phyloP scores from a whole-genome alignment of 2,329 filamentous ascomycete species.

The Chaetomiaceae sp. region DNA sequence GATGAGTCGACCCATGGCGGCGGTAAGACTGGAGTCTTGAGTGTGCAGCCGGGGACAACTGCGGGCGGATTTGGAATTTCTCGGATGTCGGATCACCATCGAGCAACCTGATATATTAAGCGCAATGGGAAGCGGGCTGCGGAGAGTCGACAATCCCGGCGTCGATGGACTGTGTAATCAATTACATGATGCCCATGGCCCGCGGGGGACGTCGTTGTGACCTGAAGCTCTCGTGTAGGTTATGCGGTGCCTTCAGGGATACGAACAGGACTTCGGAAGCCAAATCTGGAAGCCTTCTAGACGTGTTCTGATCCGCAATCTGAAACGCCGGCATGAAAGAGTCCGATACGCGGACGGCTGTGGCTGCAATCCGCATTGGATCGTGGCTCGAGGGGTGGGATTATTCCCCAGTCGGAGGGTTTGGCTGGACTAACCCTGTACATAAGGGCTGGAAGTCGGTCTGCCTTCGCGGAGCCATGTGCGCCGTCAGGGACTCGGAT shows the following conservation, averaged over 20 bases:
- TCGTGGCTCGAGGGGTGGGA: conserved; percentile 3
- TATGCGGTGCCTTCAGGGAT: not conserved
- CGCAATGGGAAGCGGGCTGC: conserved; percentile 1
- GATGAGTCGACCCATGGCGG: conserved; percentile 10
- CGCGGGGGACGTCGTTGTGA: not conserved
- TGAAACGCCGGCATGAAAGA: conserved; percentile 16
- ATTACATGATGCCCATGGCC: not conserved
- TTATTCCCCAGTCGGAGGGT: too few relatives aligned
- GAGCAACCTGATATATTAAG: not conserved
- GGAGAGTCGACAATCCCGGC: conserved; percentile 11
- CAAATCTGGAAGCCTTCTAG: conserved; percentile 20
- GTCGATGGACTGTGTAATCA: too few relatives aligned
- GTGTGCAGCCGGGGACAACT: too few relatives aligned
- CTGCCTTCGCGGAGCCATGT: too few relatives aligned
- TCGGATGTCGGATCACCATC: too few relatives aligned
- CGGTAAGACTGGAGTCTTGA: too few relatives aligned
- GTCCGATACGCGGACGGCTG: conserved; percentile 13
- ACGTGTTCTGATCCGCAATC: conserved; percentile 20
- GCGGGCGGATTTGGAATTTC: not conserved
- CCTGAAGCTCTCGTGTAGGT: too few relatives aligned
- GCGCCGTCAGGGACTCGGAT: too few relatives aligned
- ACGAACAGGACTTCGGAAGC: not conserved
- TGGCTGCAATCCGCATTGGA: conserved; percentile 20
- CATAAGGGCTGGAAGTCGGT: too few relatives aligned
- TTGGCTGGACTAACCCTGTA: too few relatives aligned